These are phyloP conservation scores for Curvularia spicifera DNA, from an alignment of 2,329 filamentous ascomycete species.

Conservation along the genomic window DNA sequence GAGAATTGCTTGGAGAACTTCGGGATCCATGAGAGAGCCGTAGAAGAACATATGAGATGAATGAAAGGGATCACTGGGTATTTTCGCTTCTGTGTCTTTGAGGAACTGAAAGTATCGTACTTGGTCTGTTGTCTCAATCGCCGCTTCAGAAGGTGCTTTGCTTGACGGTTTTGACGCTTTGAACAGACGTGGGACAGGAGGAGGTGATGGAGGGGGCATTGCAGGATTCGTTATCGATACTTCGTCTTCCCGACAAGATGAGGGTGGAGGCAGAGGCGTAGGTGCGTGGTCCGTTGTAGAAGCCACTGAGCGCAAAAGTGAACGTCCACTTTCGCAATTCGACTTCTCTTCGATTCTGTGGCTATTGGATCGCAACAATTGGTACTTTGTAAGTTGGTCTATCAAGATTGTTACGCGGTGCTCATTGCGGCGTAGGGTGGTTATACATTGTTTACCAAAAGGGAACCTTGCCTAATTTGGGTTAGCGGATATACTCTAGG, in stretches of 20 bases:
- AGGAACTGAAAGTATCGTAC: slow-evolving; percentile 7
- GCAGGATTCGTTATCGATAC: neutral
- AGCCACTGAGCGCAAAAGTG: slow-evolving; percentile 3
- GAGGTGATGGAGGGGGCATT: slow-evolving; percentile 1
- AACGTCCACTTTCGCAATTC: neutral
- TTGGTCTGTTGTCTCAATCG: slow-evolving; percentile 10
- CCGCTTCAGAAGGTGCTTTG: slow-evolving; percentile 1
- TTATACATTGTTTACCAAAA: neutral
- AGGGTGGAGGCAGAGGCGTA: slow-evolving; percentile 2
- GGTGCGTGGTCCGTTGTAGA: slow-evolving; percentile 4
- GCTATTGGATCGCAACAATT: neutral
- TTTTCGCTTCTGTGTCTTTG: slow-evolving; percentile 12
- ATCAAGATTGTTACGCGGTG: neutral
- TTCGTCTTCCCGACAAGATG: neutral
- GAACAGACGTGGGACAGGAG: neutral
- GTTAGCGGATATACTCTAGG: too few species aligned
- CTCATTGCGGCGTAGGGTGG: neutral
- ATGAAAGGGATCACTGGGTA: slow-evolving; percentile 21
- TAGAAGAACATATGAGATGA: slow-evolving; percentile 43
- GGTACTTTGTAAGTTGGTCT: neutral
- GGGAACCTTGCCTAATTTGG: too few species aligned
- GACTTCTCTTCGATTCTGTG: neutral
- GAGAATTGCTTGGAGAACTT: slow-evolving; percentile 39
- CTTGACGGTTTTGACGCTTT: slow-evolving; percentile 5
- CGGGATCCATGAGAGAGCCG: slow-evolving; percentile 42